Conservation (phyloP, 2,329 filamentous ascomycete genomes). For the Fusarium redolens region DNA sequence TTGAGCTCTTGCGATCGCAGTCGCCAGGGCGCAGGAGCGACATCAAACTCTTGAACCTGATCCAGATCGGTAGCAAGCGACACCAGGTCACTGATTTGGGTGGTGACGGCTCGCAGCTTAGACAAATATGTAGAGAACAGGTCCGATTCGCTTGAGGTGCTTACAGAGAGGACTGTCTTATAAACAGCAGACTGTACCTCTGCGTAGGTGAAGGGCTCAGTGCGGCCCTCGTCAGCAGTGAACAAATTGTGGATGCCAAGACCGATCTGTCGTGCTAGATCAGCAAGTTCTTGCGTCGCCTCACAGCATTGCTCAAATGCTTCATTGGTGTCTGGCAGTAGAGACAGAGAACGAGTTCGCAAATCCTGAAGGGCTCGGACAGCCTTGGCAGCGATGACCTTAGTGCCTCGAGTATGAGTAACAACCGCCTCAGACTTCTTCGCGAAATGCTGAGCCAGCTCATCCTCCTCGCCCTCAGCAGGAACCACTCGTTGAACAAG, state of each 20-base stretch:
- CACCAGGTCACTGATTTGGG: conserved; percentile 76
- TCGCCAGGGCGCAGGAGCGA: conserved; percentile 81
- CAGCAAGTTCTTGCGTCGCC: conserved; percentile 72
- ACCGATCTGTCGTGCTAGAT: conserved; percentile 75
- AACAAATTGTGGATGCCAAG: conserved; percentile 73
- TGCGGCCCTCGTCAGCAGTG: conserved; percentile 74
- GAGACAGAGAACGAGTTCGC: conserved; percentile 77
- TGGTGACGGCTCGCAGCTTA: conserved; percentile 73
- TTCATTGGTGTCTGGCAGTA: conserved; percentile 74
- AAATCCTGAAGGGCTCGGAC: conserved; percentile 82
- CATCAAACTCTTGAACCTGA: conserved; percentile 83
- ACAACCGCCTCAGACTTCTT: conserved; percentile 78
- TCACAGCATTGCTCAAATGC: conserved; percentile 77
- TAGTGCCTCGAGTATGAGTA: conserved; percentile 81
- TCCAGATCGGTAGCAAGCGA: conserved; percentile 76
- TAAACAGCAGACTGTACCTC: conserved; percentile 75
- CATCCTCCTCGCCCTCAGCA: conserved; percentile 64
- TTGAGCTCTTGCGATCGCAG: conserved; percentile 84
- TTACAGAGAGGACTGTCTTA: conserved; percentile 59
- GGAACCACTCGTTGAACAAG: conserved; percentile 76
- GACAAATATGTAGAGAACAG: conserved; percentile 75
- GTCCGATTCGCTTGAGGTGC: conserved; percentile 71
- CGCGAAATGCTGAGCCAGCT: conserved; percentile 73
- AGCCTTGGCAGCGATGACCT: conserved; percentile 84
- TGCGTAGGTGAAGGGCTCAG: conserved; percentile 72